Evolutionary conservation across 2,329 filamentous ascomycete species (phyloP), one percentile per base, ranked within the genome.

Genomic region (Periconia sp.): DNA sequence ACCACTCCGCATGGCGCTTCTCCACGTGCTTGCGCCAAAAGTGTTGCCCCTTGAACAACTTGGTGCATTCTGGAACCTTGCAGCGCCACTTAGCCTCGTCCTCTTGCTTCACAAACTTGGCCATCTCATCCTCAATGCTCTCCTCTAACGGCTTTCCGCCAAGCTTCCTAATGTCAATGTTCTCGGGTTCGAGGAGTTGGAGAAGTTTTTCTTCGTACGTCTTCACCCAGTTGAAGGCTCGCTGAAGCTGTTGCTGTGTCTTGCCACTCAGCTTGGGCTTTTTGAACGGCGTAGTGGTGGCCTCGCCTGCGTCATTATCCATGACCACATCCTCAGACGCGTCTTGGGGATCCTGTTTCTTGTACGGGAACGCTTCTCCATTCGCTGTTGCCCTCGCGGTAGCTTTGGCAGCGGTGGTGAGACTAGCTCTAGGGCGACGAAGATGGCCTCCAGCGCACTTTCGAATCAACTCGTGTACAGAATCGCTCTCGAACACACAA

Each of bases 21-120:
- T 97, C 93, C 15, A 97, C 88, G 67, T 99, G 94, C 80, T 99
- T 99, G 68, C 87, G 88, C 93, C 95, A 99, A 73, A 99, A 99
- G 64, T 93, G 86, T 42, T 96, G 89, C 54, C 94, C 94, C 74
- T 97, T 97, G 82, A 99, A 99, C 8, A 99, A 80, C 76, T 99
- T 99, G 11, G 89, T 89, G 75, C 94, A 99, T 40, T 97, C 92
- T 1, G 93, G 93, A 3, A 96, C 92, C 74, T 94, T 96, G 82
- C 94, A 99, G 56, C 95, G 86, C 81, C 88, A 99, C 72, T 97
- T 97, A 66, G 93, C 88, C 73, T 97, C 92, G 64, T 99, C 95
- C 73, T 99, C 94, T 75, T 97, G 93, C 78, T 97, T 97, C 58
- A 97, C 91, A 65, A 86, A 90, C 74, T 95, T 96, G 60, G 78